A percentile compares a stretch with the other conserved stretches of the same genome.
These are phyloP conservation scores for Trichoderma koningiopsis DNA, from an alignment of 2,329 filamentous ascomycete species.

Conservation along the genomic window DNA sequence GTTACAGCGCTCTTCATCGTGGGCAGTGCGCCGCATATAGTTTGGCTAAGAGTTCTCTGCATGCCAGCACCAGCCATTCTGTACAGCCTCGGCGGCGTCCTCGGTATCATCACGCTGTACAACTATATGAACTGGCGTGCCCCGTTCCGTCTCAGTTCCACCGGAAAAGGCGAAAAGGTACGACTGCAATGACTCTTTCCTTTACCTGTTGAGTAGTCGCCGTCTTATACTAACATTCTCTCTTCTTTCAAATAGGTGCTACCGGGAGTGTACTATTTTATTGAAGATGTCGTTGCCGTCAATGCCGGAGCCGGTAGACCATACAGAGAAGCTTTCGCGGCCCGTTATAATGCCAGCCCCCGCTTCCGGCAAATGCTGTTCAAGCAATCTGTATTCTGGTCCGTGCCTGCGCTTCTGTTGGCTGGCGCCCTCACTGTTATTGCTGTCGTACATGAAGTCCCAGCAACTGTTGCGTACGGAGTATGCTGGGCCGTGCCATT, in stretches of 20 bases:
- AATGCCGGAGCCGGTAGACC: conserved; percentile 60
- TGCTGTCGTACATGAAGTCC: conserved; percentile 40
- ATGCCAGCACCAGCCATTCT: conserved; percentile 56
- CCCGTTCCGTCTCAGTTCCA: conserved; percentile 65
- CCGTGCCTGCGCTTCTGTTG: conserved; percentile 42
- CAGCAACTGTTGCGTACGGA: conserved; percentile 42
- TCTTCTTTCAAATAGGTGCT: conserved; percentile 44
- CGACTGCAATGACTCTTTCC: not conserved
- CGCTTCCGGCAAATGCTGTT: conserved; percentile 47
- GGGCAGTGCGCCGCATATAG: conserved; percentile 53
- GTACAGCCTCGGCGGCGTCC: conserved; percentile 48
- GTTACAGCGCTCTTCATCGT: conserved; percentile 55
- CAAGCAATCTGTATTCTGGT: conserved; percentile 46
- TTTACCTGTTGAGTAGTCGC: not conserved
- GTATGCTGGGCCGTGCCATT: conserved; percentile 46
- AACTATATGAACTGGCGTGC: conserved; percentile 47
- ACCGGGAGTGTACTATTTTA: conserved; percentile 64
- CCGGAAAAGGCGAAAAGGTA: conserved; percentile 55
- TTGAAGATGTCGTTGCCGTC: conserved; percentile 69
- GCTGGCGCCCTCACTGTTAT: conserved; percentile 43
- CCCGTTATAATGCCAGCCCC: conserved; percentile 46
- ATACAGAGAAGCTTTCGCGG: conserved; percentile 46
- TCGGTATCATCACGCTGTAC: conserved; percentile 43
- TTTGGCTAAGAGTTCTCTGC: conserved; percentile 52
- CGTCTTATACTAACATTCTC: not conserved